Evolutionary conservation across 345 rosid genomes (phyloP).

Genomic region (Melastoma malabathricum): DNA sequence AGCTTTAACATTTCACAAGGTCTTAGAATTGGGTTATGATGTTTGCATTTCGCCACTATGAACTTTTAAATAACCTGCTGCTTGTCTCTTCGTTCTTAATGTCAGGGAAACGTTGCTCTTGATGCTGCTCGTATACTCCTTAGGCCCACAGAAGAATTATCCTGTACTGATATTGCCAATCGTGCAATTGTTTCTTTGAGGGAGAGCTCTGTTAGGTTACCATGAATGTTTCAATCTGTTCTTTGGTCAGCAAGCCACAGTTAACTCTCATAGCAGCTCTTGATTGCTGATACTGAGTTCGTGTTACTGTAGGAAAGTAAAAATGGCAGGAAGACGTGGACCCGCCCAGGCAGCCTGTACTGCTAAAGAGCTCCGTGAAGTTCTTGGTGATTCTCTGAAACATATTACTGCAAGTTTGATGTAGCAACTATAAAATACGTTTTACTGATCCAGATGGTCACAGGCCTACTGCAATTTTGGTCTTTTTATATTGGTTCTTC

Average conservation of each 20-base stretch:
- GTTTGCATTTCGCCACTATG: background rate
- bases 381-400: slow-evolving; percentile 37
- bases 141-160: slow-evolving; percentile 59
- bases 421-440: background rate
- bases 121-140: slow-evolving; percentile 84
- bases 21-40: background rate
- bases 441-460: too few relatives aligned
- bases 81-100: slow-evolving; percentile 3
- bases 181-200: slow-evolving; percentile 67
- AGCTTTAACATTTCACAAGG: too few relatives aligned
- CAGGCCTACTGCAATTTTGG: too few relatives aligned
- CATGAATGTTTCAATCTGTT: background rate
- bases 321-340: slow-evolving; percentile 82
- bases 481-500: too few relatives aligned
- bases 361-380: slow-evolving; percentile 87
- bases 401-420: background rate
- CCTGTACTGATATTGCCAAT: slow-evolving; percentile 68
- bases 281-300: slow-evolving; percentile 1
- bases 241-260: background rate
- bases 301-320: slow-evolving; percentile 55
- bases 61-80: too few relatives aligned
- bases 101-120: slow-evolving; percentile 94
- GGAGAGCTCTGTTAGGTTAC: slow-evolving; percentile 67
- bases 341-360: slow-evolving; percentile 98
- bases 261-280: background rate